phyloP scores from a whole-genome alignment of 2,329 filamentous ascomycete species.

The Epichloe coenophiala region DNA sequence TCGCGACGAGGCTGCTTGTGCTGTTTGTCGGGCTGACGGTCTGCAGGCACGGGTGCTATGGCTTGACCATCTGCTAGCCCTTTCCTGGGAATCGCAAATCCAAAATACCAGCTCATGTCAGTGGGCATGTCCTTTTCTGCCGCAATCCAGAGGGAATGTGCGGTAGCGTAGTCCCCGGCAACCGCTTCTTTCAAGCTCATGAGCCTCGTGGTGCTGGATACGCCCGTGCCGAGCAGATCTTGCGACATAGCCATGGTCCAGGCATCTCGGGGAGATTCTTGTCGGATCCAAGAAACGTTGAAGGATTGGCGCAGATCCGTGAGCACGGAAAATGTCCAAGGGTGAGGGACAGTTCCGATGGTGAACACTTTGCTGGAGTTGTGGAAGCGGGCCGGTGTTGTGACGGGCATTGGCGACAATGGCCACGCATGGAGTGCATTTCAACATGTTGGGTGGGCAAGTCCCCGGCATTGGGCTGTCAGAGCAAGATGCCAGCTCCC shows the following conservation, averaged over 20 bases:
- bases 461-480: slow-evolving; percentile 57
- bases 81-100: slow-evolving; percentile 60
- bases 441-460: slow-evolving; percentile 69
- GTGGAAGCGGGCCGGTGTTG: slow-evolving; percentile 51
- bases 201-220: slow-evolving; percentile 49
- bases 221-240: slow-evolving; percentile 48
- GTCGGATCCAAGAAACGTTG: slow-evolving; percentile 51
- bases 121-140: slow-evolving; percentile 50
- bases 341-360: slow-evolving; percentile 81
- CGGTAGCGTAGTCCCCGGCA: slow-evolving; percentile 49
- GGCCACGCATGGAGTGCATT: slow-evolving; percentile 58
- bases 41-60: slow-evolving; percentile 12
- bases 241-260: slow-evolving; percentile 66
- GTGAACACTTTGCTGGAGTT: slow-evolving; percentile 65
- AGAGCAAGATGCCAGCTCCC: slow-evolving; percentile 63
- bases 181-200: slow-evolving; percentile 71
- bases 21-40: slow-evolving; percentile 9
- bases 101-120: slow-evolving; percentile 83
- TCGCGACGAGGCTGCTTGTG: slow-evolving; percentile 18
- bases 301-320: slow-evolving; percentile 46
- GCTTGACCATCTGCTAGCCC: slow-evolving; percentile 27
- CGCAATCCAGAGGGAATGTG: slow-evolving; percentile 67
- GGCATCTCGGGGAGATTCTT: slow-evolving; percentile 56
- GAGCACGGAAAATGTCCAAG: slow-evolving; percentile 67
- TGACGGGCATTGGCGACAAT: slow-evolving; percentile 51